phyloP scores from a whole-genome alignment of 169 alveolate species.

The Besnoitia besnoiti region DNA sequence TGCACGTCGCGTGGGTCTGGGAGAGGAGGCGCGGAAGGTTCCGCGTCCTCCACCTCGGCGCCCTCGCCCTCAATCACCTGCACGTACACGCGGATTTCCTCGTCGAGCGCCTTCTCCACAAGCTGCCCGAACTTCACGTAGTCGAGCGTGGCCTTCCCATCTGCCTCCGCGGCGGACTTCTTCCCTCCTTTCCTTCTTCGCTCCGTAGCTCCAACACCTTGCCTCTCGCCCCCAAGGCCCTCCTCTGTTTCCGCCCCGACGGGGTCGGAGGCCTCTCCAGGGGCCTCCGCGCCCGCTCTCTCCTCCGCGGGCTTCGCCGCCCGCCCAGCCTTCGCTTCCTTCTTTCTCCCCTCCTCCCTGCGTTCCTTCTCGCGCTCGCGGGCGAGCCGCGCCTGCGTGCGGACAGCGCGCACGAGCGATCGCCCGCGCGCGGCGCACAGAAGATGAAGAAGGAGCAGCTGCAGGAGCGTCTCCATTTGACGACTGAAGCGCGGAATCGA shows the following conservation, averaged over 20 bases:
- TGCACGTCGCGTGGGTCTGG: not conserved
- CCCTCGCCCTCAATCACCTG: not conserved
- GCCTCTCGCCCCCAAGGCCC: not conserved
- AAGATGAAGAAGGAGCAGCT: not conserved
- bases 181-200: not conserved
- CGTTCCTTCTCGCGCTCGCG: slow-evolving; percentile 6
- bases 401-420: not conserved
- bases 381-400: not conserved
- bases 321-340: not conserved
- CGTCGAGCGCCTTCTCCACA: slow-evolving; percentile 4
- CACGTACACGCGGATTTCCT: slow-evolving; percentile 20
- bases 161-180: not conserved
- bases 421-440: slow-evolving; percentile 3
- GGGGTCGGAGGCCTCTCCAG: no score
- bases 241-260: not conserved
- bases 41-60: not conserved
- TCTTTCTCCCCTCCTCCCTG: not conserved
- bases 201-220: not conserved
- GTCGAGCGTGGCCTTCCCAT: not conserved
- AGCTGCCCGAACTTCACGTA: not conserved
- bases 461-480: not conserved
- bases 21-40: not conserved
- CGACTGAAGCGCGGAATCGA: not conserved
- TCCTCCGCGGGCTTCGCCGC: not conserved
- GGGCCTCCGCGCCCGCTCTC: no score